Evolutionary conservation across 2,329 filamentous ascomycete species (phyloP).

Genomic region (Claviceps arundinis): DNA sequence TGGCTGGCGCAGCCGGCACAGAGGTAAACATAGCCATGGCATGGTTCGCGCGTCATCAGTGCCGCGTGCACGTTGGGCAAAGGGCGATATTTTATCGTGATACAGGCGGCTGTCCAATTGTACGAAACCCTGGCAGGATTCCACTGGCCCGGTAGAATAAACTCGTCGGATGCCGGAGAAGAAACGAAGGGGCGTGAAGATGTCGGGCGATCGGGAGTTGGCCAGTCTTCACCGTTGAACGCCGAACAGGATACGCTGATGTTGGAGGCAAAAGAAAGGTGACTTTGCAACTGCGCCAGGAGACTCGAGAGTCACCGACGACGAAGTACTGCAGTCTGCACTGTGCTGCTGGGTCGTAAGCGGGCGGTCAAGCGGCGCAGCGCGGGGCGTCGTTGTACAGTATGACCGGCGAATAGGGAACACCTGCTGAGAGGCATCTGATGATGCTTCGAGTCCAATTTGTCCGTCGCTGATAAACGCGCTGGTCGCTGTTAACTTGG

Average conservation of each 20-base stretch:
- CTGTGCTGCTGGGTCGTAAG: background rate
- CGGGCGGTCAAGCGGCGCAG: background rate
- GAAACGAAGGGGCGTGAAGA: background rate
- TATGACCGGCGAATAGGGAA: background rate
- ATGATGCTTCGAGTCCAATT: too few species aligned
- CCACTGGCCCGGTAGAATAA: background rate
- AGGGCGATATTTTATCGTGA: background rate
- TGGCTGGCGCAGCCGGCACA: slow-evolving; percentile 36
- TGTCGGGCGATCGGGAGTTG: background rate
- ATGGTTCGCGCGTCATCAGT: slow-evolving; percentile 25
- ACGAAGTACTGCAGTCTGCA: background rate
- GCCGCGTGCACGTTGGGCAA: slow-evolving; percentile 7
- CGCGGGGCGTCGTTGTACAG: background rate
- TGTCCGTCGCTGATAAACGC: too few species aligned
- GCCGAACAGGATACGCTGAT: background rate
- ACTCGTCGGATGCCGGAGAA: background rate
- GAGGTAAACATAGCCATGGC: slow-evolving; percentile 47
- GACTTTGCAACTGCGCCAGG: background rate
- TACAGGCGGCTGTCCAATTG: background rate
- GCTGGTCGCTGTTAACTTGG: too few species aligned
- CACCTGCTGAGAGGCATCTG: too few species aligned
- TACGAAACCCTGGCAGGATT: background rate
- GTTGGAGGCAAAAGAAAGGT: background rate
- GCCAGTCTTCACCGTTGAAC: background rate
- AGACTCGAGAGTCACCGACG: background rate